Evolutionary conservation across 163 green algal genomes (phyloP), one percentile per base, ranked within the genome.

Genomic region (Scenedesmus sp.): DNA sequence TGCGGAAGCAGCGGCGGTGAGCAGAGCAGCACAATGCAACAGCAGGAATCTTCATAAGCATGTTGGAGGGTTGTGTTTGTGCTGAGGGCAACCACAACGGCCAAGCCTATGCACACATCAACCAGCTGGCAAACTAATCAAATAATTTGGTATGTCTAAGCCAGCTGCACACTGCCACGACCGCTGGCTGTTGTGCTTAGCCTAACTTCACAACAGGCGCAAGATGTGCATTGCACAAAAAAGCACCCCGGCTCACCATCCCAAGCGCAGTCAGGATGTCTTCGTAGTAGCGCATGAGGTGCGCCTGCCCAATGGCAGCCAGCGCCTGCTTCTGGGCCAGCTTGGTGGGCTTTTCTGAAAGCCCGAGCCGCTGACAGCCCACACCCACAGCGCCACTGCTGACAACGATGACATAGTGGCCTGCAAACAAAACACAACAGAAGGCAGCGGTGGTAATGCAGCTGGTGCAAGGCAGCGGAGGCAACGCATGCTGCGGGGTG

Each of bases 261-360:
- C 95, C 95, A 6, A 99, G 92, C 0, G 98, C 96, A 4, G 80
- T 78, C 82, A 99, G 96, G 56, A 99, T 96, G 92, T 99, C 97
- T 83, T 98, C 95, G 93, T 99, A 99, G 92, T 97, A 97, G 40
- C 96, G 94, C 97, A 99, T 99, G 12, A 99, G 95, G 89, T 98
- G 95, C 78, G 97, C 94, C 91, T 99, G 97, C 0, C 97, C 97
- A 16, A 99, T 93, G 2, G 97, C 97, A 30, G 97, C 97, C 68
- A 98, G 93, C 16, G 97, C 97, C 93, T 99, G 97, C 92, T 97
- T 97, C 87, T 98, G 94, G 1, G 96, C 95, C 20, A 99, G 84
- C 30, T 95, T 92, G 13, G 83, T 92, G 42, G 97, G 97, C 26
- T 93, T 91, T 20, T 72, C 83, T 2, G 73, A 56, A 5, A 99